A percentile compares a stretch with the other conserved stretches of the same genome.
Evolutionary conservation across 1,284 basidiomycete species (phyloP).

Genomic region (Leccinum subrobustum): DNA sequence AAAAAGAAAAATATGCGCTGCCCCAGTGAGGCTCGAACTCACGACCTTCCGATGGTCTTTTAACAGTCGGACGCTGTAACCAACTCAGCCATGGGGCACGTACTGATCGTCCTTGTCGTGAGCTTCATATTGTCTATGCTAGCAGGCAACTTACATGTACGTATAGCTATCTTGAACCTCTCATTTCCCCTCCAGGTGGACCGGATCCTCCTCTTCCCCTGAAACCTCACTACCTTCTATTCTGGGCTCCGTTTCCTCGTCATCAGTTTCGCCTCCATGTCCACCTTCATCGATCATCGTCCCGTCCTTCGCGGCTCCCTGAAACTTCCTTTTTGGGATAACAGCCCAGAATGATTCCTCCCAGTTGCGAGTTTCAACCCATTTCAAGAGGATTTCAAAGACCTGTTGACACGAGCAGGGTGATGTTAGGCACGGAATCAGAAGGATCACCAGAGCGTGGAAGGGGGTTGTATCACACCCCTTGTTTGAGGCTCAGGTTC

Average conservation of each 20-base stretch:
- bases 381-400: slow-evolving; percentile 90
- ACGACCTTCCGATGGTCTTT: slow-evolving; percentile 61
- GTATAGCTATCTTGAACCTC: too few relatives aligned
- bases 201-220: not conserved
- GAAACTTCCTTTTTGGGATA: slow-evolving; percentile 88
- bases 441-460: not conserved
- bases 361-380: slow-evolving; percentile 85
- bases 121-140: not conserved
- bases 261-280: not conserved
- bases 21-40: slow-evolving; percentile 75
- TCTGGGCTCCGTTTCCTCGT: not conserved
- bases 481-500: not conserved
- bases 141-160: too few relatives aligned
- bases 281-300: not conserved
- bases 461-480: not conserved
- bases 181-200: not conserved
- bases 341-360: slow-evolving; percentile 80
- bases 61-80: slow-evolving; percentile 84
- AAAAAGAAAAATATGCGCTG: slow-evolving; percentile 36
- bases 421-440: slow-evolving; percentile 4
- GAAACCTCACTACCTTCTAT: not conserved
- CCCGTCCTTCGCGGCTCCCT: slow-evolving; percentile 7
- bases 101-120: not conserved
- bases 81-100: slow-evolving; percentile 79
- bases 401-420: slow-evolving; percentile 41